Evolutionary conservation across 208 protist genomes (phyloP), one percentile per base, ranked within the genome.

Genomic region (Leishmania martiniquensis): DNA sequence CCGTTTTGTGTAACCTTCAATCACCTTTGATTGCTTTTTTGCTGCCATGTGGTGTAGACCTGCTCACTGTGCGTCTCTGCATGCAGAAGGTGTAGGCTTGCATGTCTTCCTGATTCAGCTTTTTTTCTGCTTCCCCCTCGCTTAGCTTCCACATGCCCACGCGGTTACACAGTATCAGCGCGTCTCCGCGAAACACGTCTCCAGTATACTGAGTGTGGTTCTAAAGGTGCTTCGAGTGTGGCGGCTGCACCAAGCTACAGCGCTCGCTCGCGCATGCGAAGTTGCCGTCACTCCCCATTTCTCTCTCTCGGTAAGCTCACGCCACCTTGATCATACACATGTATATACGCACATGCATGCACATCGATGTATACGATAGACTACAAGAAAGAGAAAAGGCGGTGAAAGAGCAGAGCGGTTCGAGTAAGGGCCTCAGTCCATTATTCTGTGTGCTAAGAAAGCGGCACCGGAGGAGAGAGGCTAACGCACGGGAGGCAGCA

Each of bases 391-490:
- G 17, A 9, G 42, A 75, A 66, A 75, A n/a, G 44, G 25, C 2
- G 22, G 52, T 29, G n/a, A 57, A 32, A n/a, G 47, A 37, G 65
- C 47, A 9, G 45, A 10, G 67, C 29, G 67, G 34, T 45, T 42
- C 67, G 45, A 45, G 34, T 13, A 51, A 55, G 29, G 45, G 42
- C 39, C 34, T 39, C 63, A 32, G 29, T 34, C 37, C 57, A 67
- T 20, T 51, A 54, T 54, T 42, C 55, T n/a, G 49, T n/a, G 39
- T 15, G 60, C 32, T 70, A 7, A 70, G n/a, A 65, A 42, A 70
- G n/a, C n/a, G 52, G n/a, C n/a, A n/a, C n/a, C n/a, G n/a, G 52
- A 17, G 22, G 20, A 45, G 62, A 77, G 42, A 63, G 37, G 73
- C 25, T 62, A n/a, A 45, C 67, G 7, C 63, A 47, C 47, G 15